Conservation (phyloP, 2,329 filamentous ascomycete genomes). For the Penicillium sp. region DNA sequence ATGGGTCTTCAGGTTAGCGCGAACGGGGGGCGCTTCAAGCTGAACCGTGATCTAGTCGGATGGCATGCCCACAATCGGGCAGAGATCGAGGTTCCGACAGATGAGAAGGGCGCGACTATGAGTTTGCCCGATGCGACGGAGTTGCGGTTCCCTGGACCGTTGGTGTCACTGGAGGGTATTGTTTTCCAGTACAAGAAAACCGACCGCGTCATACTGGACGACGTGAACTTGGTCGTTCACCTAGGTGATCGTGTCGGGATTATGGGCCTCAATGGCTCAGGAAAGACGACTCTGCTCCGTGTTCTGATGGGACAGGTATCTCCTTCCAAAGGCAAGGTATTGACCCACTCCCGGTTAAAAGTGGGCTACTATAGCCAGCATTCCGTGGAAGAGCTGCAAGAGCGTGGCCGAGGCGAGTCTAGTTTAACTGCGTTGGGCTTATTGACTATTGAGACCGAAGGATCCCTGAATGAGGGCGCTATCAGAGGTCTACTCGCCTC, state of each 20-base stretch:
- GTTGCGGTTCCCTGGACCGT: conserved; percentile 69
- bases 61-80: conserved; percentile 58
- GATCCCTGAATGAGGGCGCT: conserved; percentile 62
- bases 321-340: conserved; percentile 61
- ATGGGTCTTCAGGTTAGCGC: conserved; percentile 73
- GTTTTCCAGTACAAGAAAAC: conserved; percentile 60
- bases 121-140: conserved; percentile 63
- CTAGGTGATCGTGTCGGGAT: conserved; percentile 72
- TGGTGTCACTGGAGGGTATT: conserved; percentile 69
- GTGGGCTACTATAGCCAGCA: conserved; percentile 79
- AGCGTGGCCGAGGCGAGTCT: conserved; percentile 51
- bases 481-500: conserved; percentile 64
- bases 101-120: conserved; percentile 58
- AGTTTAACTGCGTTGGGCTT: conserved; percentile 64
- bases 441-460: conserved; percentile 55
- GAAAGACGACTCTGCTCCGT: conserved; percentile 75
- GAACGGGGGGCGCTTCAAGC: conserved; percentile 72
- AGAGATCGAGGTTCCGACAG: conserved; percentile 68
- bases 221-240: conserved; percentile 66
- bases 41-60: conserved; percentile 69
- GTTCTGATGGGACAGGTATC: conserved; percentile 61
- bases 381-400: conserved; percentile 66
- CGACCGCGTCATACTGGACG: conserved; percentile 54
- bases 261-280: conserved; percentile 74
- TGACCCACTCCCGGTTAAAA: conserved; percentile 65